Evolutionary conservation across 1,139 yeast genomes (phyloP).

Genomic region (Yamadazyma membranifaciens): DNA sequence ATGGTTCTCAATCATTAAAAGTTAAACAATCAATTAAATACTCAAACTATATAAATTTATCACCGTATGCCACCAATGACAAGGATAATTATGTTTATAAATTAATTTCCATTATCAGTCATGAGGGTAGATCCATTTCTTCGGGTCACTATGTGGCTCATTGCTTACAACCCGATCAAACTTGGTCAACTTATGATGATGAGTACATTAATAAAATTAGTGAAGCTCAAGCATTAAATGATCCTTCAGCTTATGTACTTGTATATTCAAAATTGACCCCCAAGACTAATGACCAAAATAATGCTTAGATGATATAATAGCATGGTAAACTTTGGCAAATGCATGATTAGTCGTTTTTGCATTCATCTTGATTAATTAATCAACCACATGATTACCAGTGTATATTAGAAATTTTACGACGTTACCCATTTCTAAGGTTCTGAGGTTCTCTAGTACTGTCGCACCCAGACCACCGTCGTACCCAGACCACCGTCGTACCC

Average conservation of each 20-base stretch:
- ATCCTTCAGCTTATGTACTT: constrained; percentile 87
- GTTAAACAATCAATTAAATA: constrained; percentile 84
- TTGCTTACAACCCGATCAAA: constrained; percentile 86
- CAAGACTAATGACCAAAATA: constrained; percentile 8
- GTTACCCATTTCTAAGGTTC: no score
- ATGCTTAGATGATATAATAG: no score
- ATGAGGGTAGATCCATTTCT: constrained; percentile 88
- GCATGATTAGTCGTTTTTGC: background rate
- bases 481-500: background rate
- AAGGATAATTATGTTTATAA: constrained; percentile 60
- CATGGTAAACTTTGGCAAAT: background rate
- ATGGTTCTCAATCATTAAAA: constrained; percentile 71
- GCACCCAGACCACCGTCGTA: background rate
- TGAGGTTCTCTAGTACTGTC: no score
- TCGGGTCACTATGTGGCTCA: constrained; percentile 93
- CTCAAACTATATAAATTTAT: constrained; percentile 72
- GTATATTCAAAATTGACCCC: constrained; percentile 73
- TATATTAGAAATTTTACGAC: no score
- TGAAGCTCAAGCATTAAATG: constrained; percentile 72
- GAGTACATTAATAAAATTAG: constrained; percentile 76
- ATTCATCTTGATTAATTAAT: no score
- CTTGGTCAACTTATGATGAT: constrained; percentile 95
- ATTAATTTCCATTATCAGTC: constrained; percentile 83
- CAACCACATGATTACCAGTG: no score
- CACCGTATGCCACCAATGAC: constrained; percentile 54